Percentiles rank a stretch among this genome's conserved stretches.
phyloP scores from a whole-genome alignment of 179 eudicot species.

The Silene vulgaris region DNA sequence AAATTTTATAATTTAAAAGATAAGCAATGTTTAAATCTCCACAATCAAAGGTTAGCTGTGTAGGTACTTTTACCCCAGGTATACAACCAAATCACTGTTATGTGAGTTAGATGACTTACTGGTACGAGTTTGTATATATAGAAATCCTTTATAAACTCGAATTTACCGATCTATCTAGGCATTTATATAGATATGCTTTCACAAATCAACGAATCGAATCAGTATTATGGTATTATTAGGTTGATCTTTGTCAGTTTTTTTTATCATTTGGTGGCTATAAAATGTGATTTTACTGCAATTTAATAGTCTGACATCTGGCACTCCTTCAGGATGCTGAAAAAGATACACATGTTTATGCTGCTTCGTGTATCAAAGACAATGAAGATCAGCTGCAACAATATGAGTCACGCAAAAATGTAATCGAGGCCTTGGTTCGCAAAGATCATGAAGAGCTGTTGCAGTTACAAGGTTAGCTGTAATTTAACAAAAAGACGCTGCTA shows the following conservation, averaged over 20 bases:
- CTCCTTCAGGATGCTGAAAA: slow-evolving; percentile 30
- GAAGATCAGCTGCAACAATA: slow-evolving; percentile 27
- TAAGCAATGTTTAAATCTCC: slow-evolving; percentile 17
- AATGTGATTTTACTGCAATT: neutral
- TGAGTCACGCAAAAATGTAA: neutral
- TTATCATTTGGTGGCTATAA: neutral
- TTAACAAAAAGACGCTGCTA: neutral
- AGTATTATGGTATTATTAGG: neutral
- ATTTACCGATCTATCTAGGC: neutral
- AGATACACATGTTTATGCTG: slow-evolving; percentile 5
- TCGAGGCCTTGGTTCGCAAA: slow-evolving; percentile 17
- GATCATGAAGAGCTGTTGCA: slow-evolving; percentile 19
- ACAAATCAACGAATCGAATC: neutral
- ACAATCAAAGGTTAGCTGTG: neutral
- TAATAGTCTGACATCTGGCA: neutral
- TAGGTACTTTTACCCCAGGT: slow-evolving; percentile 14
- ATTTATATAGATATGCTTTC: no score
- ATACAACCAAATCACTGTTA: neutral
- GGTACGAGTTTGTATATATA: slow-evolving; percentile 2
- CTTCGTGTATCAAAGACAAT: slow-evolving; percentile 3
- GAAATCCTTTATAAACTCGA: neutral
- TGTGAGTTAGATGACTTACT: slow-evolving; percentile 13
- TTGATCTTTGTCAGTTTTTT: slow-evolving; percentile 6
- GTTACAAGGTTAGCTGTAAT: slow-evolving; percentile 20
- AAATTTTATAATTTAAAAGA: slow-evolving; percentile 8